These are phyloP conservation scores for Calonectria pseudoreteaudii DNA, from an alignment of 2,329 filamentous ascomycete species.

Conservation along the genomic window DNA sequence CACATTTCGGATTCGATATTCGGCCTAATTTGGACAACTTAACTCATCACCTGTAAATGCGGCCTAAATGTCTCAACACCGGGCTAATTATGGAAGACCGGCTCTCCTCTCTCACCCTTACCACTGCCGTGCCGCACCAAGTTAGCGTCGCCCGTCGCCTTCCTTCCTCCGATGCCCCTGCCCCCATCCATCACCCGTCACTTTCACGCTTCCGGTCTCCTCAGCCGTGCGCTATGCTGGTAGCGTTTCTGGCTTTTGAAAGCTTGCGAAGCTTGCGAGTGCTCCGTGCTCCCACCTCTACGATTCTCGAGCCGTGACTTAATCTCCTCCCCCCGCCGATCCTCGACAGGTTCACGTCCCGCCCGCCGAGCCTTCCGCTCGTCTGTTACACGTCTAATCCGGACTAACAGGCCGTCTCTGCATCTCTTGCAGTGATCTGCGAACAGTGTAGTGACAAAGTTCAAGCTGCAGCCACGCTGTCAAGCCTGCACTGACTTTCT, in stretches of 20 bases:
- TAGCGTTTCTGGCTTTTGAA: constrained; percentile 11
- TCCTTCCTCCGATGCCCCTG: constrained; percentile 29
- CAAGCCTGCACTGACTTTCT: constrained; percentile 11
- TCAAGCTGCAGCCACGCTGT: constrained; percentile 19
- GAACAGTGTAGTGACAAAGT: constrained; percentile 27
- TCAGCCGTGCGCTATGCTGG: constrained; percentile 26
- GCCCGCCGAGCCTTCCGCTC: constrained; percentile 31
- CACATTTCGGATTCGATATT: constrained; percentile 31
- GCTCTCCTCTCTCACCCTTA: not conserved
- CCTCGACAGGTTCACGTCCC: constrained; percentile 23
- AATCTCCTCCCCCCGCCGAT: constrained; percentile 26
- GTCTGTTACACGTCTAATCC: constrained; percentile 1
- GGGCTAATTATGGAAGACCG: constrained; percentile 43
- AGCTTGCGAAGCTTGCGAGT: constrained; percentile 20
- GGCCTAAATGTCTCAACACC: constrained; percentile 27
- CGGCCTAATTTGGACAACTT: constrained; percentile 35
- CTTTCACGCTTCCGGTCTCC: constrained; percentile 12
- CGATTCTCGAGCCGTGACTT: constrained; percentile 20
- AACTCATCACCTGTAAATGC: not conserved
- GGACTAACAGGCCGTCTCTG: constrained; percentile 12
- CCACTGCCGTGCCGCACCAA: constrained; percentile 14
- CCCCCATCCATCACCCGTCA: constrained; percentile 5
- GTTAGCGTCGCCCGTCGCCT: constrained; percentile 21
- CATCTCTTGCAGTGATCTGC: constrained; percentile 27
- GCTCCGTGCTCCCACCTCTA: constrained; percentile 18